Base-by-base conservation (phyloP, 139 green algal genomes). In the Pleodorina starrii region DNA sequence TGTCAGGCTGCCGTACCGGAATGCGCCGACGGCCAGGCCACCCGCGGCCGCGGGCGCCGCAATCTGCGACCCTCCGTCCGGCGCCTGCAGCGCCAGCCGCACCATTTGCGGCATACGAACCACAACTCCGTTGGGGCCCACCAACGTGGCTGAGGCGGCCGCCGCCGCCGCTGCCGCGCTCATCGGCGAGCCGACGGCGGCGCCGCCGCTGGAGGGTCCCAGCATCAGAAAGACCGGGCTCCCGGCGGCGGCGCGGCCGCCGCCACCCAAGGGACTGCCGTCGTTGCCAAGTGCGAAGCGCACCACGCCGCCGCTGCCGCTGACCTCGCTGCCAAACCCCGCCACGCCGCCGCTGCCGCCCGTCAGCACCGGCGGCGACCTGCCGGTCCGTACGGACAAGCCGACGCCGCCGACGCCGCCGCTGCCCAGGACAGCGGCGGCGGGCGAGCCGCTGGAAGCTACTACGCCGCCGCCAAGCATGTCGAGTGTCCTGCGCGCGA, bases 301-400 rank as follows among this genome's bases (percentile, higher is more conserved):
- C 11, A 76, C 68, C 68, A 46, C 19, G 32, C 68, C 57, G 57
- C 57, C 68, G 38, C 68, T 76, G 12, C 68, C 68, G 68, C 68
- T 76, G 68, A 76, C 36, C 2, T 76, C 68, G 38, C 68, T 76
- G 68, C 68, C 68, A 32, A 76, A 76, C 35, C 35, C 68, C 35
- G 25, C 27, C 35, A 25, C 19, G 68, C 68, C 14, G 21, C 68
- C 36, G 10, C 5, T n/a, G n/a, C n/a, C n/a, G n/a, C n/a, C n/a
- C n/a, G n/a, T n/a, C n/a, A n/a, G 27, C 32, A 76, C 14, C 19
- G 68, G 36, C 19, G 68, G 36, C 68, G 35, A 44, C 68, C 68
- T 27, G 68, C 68, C 68, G 5, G 68, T 46, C 32, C 68, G 19
- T 10, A 76, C 68, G 1, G 32, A n/a, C 10, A 44, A 32, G 35